Evolutionary conservation across 345 rosid genomes (phyloP).

Genomic region (Gossypium herbaceum): DNA sequence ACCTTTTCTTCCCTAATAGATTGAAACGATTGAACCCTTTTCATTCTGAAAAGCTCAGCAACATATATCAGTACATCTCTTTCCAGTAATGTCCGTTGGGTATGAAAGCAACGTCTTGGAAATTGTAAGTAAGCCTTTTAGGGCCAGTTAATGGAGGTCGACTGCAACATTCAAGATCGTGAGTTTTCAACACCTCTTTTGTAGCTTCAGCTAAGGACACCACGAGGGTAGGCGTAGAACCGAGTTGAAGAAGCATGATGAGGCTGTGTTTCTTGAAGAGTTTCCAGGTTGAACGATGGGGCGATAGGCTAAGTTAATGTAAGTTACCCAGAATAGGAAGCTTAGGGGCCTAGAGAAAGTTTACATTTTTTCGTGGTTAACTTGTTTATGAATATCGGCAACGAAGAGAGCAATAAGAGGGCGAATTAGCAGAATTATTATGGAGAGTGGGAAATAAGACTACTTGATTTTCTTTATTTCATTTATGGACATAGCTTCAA

Average conservation of each 20-base stretch:
- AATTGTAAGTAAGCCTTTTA: slow-evolving; percentile 20
- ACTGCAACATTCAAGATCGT: slow-evolving; percentile 27
- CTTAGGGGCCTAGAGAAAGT: slow-evolving; percentile 18
- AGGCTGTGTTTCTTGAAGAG: slow-evolving; percentile 21
- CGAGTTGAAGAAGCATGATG: slow-evolving; percentile 22
- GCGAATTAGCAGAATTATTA: background rate
- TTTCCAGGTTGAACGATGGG: slow-evolving; percentile 8
- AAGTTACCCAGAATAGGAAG: slow-evolving; percentile 19
- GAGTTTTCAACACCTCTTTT: slow-evolving; percentile 21
- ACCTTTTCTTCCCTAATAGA: slow-evolving; percentile 29
- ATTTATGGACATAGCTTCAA: no score
- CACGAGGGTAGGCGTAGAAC: slow-evolving; percentile 9
- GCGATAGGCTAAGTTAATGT: slow-evolving; percentile 10
- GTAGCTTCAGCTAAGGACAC: slow-evolving; percentile 27
- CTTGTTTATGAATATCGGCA: background rate
- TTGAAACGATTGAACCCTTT: slow-evolving; percentile 22
- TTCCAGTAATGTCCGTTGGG: slow-evolving; percentile 34
- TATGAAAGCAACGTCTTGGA: slow-evolving; percentile 24
- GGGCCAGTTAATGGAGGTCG: slow-evolving; percentile 17
- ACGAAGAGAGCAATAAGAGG: background rate
- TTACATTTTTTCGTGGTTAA: background rate
- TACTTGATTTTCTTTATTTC: background rate
- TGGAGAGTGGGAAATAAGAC: background rate
- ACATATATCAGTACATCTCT: slow-evolving; percentile 23
- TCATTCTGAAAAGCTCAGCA: slow-evolving; percentile 19